A percentile compares a stretch with the other conserved stretches of the same genome.
Evolutionary conservation across 805 yeast species (phyloP).

Genomic region (Candida tallmaniae): DNA sequence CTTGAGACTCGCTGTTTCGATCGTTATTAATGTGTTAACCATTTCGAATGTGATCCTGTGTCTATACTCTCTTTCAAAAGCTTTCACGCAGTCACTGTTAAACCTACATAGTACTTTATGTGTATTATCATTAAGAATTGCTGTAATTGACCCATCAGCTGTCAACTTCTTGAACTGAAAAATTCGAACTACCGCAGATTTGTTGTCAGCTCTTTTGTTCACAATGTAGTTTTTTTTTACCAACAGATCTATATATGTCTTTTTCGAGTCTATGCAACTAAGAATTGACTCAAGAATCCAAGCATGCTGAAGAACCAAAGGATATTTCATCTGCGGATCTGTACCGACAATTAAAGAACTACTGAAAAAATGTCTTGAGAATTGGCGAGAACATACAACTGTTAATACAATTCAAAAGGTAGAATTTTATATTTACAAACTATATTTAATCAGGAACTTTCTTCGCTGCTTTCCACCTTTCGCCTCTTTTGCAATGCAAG

Average conservation of each 20-base stretch:
- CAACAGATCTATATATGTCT: constrained; percentile 9
- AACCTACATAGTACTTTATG: constrained; percentile 28
- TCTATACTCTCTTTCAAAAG: constrained; percentile 26
- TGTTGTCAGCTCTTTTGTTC: constrained; percentile 4
- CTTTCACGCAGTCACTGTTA: constrained; percentile 21
- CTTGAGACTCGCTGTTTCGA: constrained; percentile 24
- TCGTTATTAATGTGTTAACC: constrained; percentile 19
- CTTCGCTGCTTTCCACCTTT: constrained; percentile 2
- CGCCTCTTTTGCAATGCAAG: constrained; percentile 19
- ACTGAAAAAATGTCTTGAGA: too few species aligned
- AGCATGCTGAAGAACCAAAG: constrained; percentile 19
- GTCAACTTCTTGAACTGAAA: constrained; percentile 21
- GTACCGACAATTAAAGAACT: too few species aligned
- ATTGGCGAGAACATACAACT: not conserved
- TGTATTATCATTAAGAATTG: constrained; percentile 27
- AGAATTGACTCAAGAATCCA: constrained; percentile 19
- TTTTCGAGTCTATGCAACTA: constrained; percentile 4
- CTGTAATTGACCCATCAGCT: constrained; percentile 20
- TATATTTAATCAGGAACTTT: constrained; percentile 1
- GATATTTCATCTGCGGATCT: too few species aligned
- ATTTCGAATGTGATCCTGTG: constrained; percentile 33
- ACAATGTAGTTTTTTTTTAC: constrained; percentile 16
- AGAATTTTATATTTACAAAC: not conserved
- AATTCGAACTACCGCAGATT: constrained; percentile 26
- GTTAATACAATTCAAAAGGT: not conserved